Percentiles rank a stretch among this genome's conserved stretches.
These are phyloP conservation scores for Ophiostoma tasmaniense DNA, from an alignment of 2,329 filamentous ascomycete genomes.

Conservation along the genomic window DNA sequence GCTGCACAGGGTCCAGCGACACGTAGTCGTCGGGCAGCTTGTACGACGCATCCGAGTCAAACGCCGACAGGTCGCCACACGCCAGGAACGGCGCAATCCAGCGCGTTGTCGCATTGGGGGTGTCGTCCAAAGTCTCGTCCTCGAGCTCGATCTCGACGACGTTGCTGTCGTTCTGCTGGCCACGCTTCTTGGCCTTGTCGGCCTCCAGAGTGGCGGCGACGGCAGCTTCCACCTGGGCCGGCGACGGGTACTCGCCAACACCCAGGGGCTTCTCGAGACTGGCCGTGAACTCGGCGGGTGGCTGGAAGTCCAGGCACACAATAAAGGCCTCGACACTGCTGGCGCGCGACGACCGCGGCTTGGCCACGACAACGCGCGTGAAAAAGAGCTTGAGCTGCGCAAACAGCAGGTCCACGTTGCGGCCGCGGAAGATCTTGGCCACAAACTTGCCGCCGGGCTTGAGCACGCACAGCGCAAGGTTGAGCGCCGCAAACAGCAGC, in stretches of 20 bases:
- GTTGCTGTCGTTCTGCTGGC: slow-evolving; percentile 23
- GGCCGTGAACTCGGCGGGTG: slow-evolving; percentile 65
- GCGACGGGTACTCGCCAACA: slow-evolving; percentile 25
- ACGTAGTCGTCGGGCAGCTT: slow-evolving; percentile 77
- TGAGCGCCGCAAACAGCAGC: slow-evolving; percentile 86
- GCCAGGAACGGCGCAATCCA: slow-evolving; percentile 96
- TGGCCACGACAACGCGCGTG: slow-evolving; percentile 76
- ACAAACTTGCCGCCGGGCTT: slow-evolving; percentile 86
- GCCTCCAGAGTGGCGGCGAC: neutral
- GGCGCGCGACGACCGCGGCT: slow-evolving; percentile 87
- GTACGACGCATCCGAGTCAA: slow-evolving; percentile 94
- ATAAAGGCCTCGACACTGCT: slow-evolving; percentile 97
- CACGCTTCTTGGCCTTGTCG: neutral
- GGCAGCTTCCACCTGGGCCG: neutral
- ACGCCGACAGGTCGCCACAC: slow-evolving; percentile 91
- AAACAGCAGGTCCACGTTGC: slow-evolving; percentile 92
- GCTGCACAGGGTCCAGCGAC: slow-evolving; percentile 84
- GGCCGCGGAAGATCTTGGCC: slow-evolving; percentile 91
- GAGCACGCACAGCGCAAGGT: slow-evolving; percentile 85
- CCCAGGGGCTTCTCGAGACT: slow-evolving; percentile 69
- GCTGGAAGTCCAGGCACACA: slow-evolving; percentile 82
- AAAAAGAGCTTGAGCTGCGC: slow-evolving; percentile 92
- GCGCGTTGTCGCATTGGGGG: slow-evolving; percentile 28
- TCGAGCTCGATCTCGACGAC: slow-evolving; percentile 44
- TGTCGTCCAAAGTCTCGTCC: slow-evolving; percentile 26